Evolutionary conservation across 192 early-diverging fungal species (phyloP), one percentile per base, ranked within the genome.

Genomic region (Coemansia sp.): DNA sequence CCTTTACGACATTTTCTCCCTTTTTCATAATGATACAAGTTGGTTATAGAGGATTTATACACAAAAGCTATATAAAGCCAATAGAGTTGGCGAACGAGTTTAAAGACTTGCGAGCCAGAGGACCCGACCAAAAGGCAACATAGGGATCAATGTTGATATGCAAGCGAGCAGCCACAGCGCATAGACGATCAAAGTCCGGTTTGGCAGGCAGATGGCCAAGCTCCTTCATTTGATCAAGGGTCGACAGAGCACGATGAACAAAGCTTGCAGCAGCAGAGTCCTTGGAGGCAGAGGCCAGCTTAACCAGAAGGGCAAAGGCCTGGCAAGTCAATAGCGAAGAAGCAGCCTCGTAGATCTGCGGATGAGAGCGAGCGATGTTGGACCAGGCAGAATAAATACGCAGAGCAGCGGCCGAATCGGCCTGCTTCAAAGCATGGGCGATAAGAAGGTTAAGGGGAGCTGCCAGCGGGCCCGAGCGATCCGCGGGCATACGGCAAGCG

Each of bases 151-250:
- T 35, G 16, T 70, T 55, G 6, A 70, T 26, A 0, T 41, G 14
- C 26, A 39, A 9, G 12, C 35, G 54, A 0, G 47, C 28, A 2
- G 68, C 73, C 8, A 53, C 56, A 5, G 30, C 14, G 16, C 56
- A 43, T 37, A 77, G 36, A 5, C 45, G n/a, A 20, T 59, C 73
- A 14, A 70, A 39, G 13, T 47, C 50, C 4, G 15, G 20, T 3
- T 8, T 15, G 0, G 39, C 2, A 6, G 63, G 68, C 1, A 44
- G 37, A 38, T 77, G 73, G 18, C 31, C 51, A 12, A 66, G 43
- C 2, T 14, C 39, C 5, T 53, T 63, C 68, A 77, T 77, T 6
- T 16, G 60, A 33, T 57, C 57, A 38, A 77, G 55, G 7, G 50
- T 23, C 7, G 33, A 8, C 6, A 65, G 44, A 0, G 62, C 66